These are phyloP conservation scores for Endogone sp. DNA, from an alignment of 192 early-diverging fungal genomes.

Conservation along the genomic window DNA sequence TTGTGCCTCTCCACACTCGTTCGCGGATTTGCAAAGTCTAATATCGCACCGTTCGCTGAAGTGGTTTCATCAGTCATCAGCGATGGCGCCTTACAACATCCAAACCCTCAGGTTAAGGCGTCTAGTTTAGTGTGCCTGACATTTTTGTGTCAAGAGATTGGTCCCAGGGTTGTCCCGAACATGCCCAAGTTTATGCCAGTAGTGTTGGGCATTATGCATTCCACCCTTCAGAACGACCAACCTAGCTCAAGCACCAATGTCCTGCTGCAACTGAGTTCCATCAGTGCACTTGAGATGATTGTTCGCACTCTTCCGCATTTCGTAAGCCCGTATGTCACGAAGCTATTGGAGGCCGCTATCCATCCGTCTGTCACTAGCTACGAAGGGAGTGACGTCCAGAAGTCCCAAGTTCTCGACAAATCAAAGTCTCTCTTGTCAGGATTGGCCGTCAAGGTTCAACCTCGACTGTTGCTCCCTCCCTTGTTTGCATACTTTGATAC, in stretches of 20 bases:
- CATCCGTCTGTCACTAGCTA: slow-evolving; percentile 42
- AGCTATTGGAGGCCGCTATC: slow-evolving; percentile 52
- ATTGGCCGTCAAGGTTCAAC: slow-evolving; percentile 54
- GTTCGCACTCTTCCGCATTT: slow-evolving; percentile 70
- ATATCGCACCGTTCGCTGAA: slow-evolving; percentile 57
- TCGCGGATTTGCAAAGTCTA: slow-evolving; percentile 53
- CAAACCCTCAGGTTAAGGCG: slow-evolving; percentile 42
- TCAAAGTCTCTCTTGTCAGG: slow-evolving; percentile 37
- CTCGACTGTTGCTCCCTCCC: slow-evolving; percentile 59
- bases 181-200: slow-evolving; percentile 83
- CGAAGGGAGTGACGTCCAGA: slow-evolving; percentile 27
- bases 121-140: slow-evolving; percentile 58
- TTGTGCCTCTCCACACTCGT: slow-evolving; percentile 76
- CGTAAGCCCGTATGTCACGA: slow-evolving; percentile 63
- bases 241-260: slow-evolving; percentile 30
- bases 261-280: slow-evolving; percentile 46
- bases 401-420: slow-evolving; percentile 38
- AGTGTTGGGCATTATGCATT: slow-evolving; percentile 48
- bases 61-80: slow-evolving; percentile 53
- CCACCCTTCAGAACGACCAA: not conserved
- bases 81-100: slow-evolving; percentile 32
- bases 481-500: slow-evolving; percentile 48
- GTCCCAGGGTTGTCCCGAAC: slow-evolving; percentile 70
- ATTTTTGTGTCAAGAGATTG: slow-evolving; percentile 62
- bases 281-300: slow-evolving; percentile 53